These are phyloP conservation scores for Umbellularia californica DNA, from an alignment of 164 flowering plant genomes.

Conservation along the genomic window DNA sequence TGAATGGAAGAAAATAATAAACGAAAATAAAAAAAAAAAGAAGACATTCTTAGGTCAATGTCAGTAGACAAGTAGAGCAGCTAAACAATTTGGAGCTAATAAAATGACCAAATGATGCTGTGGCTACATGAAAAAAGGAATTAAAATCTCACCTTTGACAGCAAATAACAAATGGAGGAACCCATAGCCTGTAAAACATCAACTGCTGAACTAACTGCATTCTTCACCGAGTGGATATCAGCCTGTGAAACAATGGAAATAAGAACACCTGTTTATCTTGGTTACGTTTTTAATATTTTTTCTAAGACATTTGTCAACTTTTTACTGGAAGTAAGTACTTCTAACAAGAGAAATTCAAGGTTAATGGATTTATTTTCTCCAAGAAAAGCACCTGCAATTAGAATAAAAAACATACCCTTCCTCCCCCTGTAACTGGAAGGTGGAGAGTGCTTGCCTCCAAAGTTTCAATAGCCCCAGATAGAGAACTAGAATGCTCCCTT, in stretches of 20 bases:
- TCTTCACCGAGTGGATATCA: conserved; percentile 53
- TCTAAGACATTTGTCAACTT: neutral
- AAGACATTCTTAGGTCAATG: neutral
- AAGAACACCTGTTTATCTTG: neutral
- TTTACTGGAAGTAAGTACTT: neutral
- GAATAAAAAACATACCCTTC: conserved; percentile 48
- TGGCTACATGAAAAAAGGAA: neutral
- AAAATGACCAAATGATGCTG: neutral
- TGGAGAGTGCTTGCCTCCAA: conserved; percentile 81
- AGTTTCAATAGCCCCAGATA: conserved; percentile 63
- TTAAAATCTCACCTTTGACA: conserved; percentile 49
- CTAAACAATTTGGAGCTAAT: neutral
- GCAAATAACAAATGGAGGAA: conserved; percentile 56
- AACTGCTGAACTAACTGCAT: conserved; percentile 67
- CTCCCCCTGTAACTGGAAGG: conserved; percentile 79
- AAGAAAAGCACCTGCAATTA: neutral
- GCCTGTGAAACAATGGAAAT: conserved; percentile 43
- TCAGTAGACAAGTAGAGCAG: neutral
- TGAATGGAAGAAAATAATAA: too few relatives aligned
- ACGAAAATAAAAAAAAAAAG: too few relatives aligned
- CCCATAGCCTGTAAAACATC: conserved; percentile 87
- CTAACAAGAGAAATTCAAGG: neutral
- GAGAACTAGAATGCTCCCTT: conserved; percentile 61
- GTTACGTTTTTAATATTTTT: neutral
- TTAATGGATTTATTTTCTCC: neutral